Evolutionary conservation across 441 rosid species (phyloP).

Genomic region (Manihot esculenta): DNA sequence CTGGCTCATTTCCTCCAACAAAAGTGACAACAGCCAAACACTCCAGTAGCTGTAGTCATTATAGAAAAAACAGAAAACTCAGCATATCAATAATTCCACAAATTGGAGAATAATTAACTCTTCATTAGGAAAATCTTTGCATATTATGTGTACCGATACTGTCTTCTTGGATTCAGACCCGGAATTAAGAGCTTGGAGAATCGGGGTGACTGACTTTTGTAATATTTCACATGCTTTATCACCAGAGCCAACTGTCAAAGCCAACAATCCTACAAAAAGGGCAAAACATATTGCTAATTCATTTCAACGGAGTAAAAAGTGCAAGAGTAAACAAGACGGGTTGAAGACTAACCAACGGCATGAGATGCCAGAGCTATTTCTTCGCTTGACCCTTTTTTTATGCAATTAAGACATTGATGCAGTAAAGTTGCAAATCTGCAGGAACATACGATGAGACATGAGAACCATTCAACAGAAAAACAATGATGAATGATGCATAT

Average conservation of each 20-base stretch:
- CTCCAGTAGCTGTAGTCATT: constrained; percentile 56
- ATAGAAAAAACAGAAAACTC: constrained; percentile 2
- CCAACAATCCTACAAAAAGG: constrained; percentile 64
- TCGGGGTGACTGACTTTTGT: constrained; percentile 59
- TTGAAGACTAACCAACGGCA: constrained; percentile 57
- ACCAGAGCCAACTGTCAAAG: constrained; percentile 76
- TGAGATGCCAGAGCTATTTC: constrained; percentile 76
- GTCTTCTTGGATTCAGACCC: constrained; percentile 51
- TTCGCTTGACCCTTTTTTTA: constrained; percentile 74
- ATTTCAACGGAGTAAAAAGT: neutral
- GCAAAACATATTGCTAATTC: neutral
- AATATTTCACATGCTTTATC: constrained; percentile 66
- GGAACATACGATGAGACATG: neutral
- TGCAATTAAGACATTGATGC: constrained; percentile 60
- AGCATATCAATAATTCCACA: constrained; percentile 7
- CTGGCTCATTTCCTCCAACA: constrained; percentile 70
- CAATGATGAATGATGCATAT: neutral
- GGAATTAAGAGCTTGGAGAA: constrained; percentile 73
- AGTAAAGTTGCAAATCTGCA: constrained; percentile 84
- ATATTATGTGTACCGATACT: constrained; percentile 48
- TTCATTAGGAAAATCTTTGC: neutral
- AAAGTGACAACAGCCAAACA: constrained; percentile 81
- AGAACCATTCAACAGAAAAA: neutral
- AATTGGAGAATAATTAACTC: constrained; percentile 6
- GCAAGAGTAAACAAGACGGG: constrained; percentile 2